phyloP scores from a whole-genome alignment of 2,329 filamentous ascomycete species.

The Phialophora verrucosa region DNA sequence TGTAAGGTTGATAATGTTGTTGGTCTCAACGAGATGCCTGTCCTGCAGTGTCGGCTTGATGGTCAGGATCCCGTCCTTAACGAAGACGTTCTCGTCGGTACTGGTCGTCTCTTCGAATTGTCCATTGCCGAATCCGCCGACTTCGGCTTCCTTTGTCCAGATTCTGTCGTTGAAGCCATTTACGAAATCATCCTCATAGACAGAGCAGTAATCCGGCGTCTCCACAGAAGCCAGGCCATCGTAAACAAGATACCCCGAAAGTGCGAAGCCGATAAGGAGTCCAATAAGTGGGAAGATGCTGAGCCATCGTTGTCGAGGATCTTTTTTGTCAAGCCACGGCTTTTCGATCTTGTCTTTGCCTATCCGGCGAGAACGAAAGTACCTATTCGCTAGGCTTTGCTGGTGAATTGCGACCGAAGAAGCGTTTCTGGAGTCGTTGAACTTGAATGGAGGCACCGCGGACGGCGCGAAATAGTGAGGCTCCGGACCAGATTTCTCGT shows the following conservation, averaged over 20 bases:
- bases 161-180: slow-evolving; percentile 54
- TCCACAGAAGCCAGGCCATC: slow-evolving; percentile 74
- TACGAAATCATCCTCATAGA: slow-evolving; percentile 71
- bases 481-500: background rate
- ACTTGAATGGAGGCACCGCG: slow-evolving; percentile 1
- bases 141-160: slow-evolving; percentile 76
- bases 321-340: slow-evolving; percentile 73
- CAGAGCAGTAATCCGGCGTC: slow-evolving; percentile 73
- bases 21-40: slow-evolving; percentile 65
- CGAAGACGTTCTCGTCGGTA: slow-evolving; percentile 73
- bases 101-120: slow-evolving; percentile 79
- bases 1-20: slow-evolving; percentile 72
- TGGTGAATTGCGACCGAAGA: slow-evolving; percentile 8
- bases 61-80: slow-evolving; percentile 70
- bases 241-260: slow-evolving; percentile 75
- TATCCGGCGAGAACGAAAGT: slow-evolving; percentile 61
- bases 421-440: slow-evolving; percentile 9
- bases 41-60: slow-evolving; percentile 83
- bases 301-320: slow-evolving; percentile 84
- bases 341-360: slow-evolving; percentile 70
- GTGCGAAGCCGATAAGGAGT: slow-evolving; percentile 68
- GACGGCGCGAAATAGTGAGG: background rate
- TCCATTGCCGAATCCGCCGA: slow-evolving; percentile 63
- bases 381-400: slow-evolving; percentile 9
- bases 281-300: slow-evolving; percentile 78